phyloP scores from a whole-genome alignment of 2,329 filamentous ascomycete genomes.

The Didymella pinodella region DNA sequence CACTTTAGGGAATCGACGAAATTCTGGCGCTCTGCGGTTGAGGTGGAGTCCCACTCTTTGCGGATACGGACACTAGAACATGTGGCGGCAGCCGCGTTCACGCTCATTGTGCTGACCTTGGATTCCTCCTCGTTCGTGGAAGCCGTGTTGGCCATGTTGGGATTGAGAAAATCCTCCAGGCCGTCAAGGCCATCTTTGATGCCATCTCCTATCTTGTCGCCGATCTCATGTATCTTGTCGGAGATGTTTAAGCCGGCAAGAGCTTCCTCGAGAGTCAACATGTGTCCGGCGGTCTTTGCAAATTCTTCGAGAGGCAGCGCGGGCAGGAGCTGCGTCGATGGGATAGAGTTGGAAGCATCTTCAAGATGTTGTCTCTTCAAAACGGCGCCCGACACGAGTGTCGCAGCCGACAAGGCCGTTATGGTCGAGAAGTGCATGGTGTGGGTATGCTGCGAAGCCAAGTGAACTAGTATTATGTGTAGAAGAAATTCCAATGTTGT shows the following conservation, averaged over 20 bases:
- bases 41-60: conserved; percentile 43
- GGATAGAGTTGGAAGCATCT: conserved; percentile 8
- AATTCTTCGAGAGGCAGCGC: conserved; percentile 15
- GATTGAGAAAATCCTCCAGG: background rate
- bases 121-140: conserved; percentile 3
- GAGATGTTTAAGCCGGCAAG: conserved; percentile 17
- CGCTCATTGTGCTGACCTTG: background rate
- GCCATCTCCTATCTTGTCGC: conserved; percentile 1
- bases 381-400: conserved; percentile 16
- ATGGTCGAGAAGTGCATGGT: conserved; percentile 18
- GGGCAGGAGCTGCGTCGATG: conserved; percentile 10
- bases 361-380: conserved; percentile 11
- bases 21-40: conserved; percentile 32
- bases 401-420: conserved; percentile 18
- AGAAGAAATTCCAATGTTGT: background rate
- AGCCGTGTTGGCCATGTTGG: conserved; percentile 5
- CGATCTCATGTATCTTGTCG: conserved; percentile 14
- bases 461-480: conserved; percentile 15
- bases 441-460: background rate
- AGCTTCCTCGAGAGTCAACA: conserved; percentile 20
- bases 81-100: conserved; percentile 8
- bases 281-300: conserved; percentile 13
- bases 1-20: conserved; percentile 43
- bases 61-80: conserved; percentile 41
- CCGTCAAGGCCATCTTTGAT: background rate